A percentile compares a stretch with the other conserved stretches of the same genome.
Conservation (phyloP, 208 protist genomes). For the Herpetomonas samuelpessoai region DNA sequence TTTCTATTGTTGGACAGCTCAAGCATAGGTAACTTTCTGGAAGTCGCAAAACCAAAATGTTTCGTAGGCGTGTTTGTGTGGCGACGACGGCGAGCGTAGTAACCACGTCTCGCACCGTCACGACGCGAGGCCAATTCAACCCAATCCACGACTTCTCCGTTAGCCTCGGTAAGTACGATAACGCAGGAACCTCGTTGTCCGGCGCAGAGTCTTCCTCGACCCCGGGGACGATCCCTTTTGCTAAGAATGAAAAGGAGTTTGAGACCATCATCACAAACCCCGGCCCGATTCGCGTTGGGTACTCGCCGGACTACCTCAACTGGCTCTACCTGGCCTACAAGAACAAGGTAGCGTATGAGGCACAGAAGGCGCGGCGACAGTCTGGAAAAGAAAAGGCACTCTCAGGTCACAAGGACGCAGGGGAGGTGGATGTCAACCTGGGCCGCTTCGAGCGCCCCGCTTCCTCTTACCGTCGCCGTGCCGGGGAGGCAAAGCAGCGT, state of each 20-base stretch:
- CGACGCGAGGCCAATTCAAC: constrained; percentile 79
- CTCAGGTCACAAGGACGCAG: background rate
- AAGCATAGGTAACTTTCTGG: too few species aligned
- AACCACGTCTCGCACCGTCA: constrained; percentile 29
- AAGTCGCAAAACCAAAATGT: constrained; percentile 4
- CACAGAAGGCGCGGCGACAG: constrained; percentile 22
- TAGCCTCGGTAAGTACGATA: constrained; percentile 17
- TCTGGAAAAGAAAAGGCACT: background rate
- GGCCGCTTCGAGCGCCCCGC: constrained; percentile 54
- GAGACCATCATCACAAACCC: constrained; percentile 75
- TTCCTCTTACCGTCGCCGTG: constrained; percentile 53
- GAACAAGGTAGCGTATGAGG: constrained; percentile 49
- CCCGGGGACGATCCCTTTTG: background rate
- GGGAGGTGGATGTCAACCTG: constrained; percentile 16
- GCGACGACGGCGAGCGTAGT: background rate
- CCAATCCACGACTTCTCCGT: constrained; percentile 77
- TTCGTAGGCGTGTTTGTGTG: constrained; percentile 5
- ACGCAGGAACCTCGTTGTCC: too few species aligned
- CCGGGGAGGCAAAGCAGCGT: constrained; percentile 42
- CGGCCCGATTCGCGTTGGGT: constrained; percentile 72
- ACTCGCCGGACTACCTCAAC: constrained; percentile 86
- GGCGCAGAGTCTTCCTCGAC: too few species aligned
- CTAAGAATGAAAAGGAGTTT: constrained; percentile 57
- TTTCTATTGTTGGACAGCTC: too few species aligned
- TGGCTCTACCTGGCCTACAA: constrained; percentile 82